phyloP scores from a whole-genome alignment of 257 asterid species.

The Pogostemon cablin region DNA sequence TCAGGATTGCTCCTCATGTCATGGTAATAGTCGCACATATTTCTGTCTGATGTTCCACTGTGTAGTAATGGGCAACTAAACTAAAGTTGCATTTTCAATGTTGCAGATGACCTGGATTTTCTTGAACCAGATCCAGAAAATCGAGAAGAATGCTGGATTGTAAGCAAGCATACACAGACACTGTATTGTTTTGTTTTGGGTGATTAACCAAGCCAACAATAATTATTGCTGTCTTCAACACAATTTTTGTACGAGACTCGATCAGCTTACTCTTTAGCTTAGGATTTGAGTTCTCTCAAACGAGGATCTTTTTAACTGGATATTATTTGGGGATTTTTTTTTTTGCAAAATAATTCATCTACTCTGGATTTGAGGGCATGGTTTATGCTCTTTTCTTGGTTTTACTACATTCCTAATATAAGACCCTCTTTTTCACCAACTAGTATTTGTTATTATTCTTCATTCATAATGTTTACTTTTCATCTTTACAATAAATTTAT shows the following conservation, averaged over 20 bases:
- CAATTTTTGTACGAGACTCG: slow-evolving; percentile 33
- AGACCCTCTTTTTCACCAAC: too few species aligned
- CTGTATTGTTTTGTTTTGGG: slow-evolving; percentile 24
- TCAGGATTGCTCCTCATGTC: slow-evolving; percentile 99
- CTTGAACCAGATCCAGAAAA: slow-evolving; percentile 89
- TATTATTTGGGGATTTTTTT: slow-evolving; percentile 27
- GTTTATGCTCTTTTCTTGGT: not conserved
- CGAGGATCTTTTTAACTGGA: slow-evolving; percentile 2
- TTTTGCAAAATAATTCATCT: slow-evolving; percentile 21
- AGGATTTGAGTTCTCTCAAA: slow-evolving; percentile 28
- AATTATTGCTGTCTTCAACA: slow-evolving; percentile 20
- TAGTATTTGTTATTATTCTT: too few species aligned
- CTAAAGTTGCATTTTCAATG: not conserved
- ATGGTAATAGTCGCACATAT: slow-evolving; percentile 55
- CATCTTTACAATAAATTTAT: too few species aligned
- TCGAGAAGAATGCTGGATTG: slow-evolving; percentile 63
- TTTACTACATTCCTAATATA: not conserved
- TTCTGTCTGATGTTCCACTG: not conserved
- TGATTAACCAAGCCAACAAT: slow-evolving; percentile 31
- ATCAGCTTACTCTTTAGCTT: slow-evolving; percentile 32
- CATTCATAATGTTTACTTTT: too few species aligned
- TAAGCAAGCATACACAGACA: slow-evolving; percentile 31
- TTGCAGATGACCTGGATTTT: slow-evolving; percentile 99
- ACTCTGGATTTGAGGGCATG: slow-evolving; percentile 13
- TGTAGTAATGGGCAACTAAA: not conserved